A percentile compares a stretch with the other conserved stretches of the same genome.
These are phyloP conservation scores for Diplocarpon rosae DNA, from an alignment of 2,329 filamentous ascomycete species.

Conservation along the genomic window DNA sequence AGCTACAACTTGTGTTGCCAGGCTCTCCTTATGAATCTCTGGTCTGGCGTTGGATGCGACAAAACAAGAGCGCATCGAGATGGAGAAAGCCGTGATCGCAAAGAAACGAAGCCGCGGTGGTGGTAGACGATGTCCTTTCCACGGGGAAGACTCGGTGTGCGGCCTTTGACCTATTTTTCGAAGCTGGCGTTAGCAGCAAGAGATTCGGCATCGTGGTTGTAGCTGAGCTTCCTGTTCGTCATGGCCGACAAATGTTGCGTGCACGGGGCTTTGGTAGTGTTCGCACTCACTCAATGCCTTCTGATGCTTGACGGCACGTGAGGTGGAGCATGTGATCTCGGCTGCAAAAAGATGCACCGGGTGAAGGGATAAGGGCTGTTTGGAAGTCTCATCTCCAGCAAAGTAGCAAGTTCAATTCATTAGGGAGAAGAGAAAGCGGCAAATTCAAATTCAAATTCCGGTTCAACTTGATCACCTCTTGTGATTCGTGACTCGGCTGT, in stretches of 20 bases:
- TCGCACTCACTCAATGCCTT: constrained; percentile 20
- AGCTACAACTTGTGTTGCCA: constrained; percentile 39
- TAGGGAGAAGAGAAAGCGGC: too few relatives aligned
- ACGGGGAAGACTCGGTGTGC: constrained; percentile 19
- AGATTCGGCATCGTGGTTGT: constrained; percentile 16
- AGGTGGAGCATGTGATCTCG: not conserved
- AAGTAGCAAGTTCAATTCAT: too few relatives aligned
- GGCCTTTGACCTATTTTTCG: constrained; percentile 15
- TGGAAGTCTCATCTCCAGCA: too few relatives aligned
- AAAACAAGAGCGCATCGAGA: constrained; percentile 34
- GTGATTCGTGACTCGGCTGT: too few relatives aligned
- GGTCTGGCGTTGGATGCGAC: constrained; percentile 25
- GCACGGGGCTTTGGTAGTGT: constrained; percentile 15
- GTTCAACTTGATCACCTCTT: too few relatives aligned
- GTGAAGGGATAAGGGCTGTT: too few relatives aligned
- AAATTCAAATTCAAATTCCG: too few relatives aligned
- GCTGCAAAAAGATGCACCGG: too few relatives aligned
- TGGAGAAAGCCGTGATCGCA: constrained; percentile 34
- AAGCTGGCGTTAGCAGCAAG: constrained; percentile 13
- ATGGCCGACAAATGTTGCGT: constrained; percentile 16
- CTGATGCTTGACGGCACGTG: constrained; percentile 15
- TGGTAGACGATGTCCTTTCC: constrained; percentile 20
- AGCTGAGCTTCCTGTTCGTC: constrained; percentile 17
- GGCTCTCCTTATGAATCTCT: constrained; percentile 42
- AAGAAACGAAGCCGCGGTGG: constrained; percentile 13